Evolutionary conservation across 169 alveolate genomes (phyloP), one percentile per base, ranked within the genome.

Genomic region (Eimeria sp.): DNA sequence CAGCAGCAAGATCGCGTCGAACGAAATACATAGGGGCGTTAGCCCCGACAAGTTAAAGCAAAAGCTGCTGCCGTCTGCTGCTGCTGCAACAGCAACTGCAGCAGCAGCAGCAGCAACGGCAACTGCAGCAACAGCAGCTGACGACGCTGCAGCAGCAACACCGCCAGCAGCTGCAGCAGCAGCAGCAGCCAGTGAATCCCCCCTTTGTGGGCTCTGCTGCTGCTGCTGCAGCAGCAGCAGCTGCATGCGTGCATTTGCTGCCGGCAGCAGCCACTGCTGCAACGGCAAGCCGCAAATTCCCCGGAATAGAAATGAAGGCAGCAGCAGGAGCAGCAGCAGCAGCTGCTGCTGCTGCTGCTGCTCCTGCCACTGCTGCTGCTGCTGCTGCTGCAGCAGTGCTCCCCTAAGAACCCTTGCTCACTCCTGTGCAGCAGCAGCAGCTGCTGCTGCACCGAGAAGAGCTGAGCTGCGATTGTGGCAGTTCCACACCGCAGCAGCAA

Each of bases 301-400:
- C 40, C 88, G n/a, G 66, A 27, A 43, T 23, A 30, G 33, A 49
- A 16, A 10, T n/a, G n/a, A n/a, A n/a, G n/a, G n/a, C n/a, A n/a
- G n/a, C 87, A 14, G 87, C 33, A 23, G 13, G 16, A 1, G 87
- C 60, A 8, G 87, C 87, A 77, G 87, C 87, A 40, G 62, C 62
- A 1, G 62, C 87, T 77, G 23, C 80, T 71, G 60, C 58, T 13
- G 83, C 83, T 1, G 83, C 83, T 18, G 54, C 58, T 9, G 83
- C 83, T 11, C 56, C 83, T 10, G 83, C 56, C 37, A 56, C 58
- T 74, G 83, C 83, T 40, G 54, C 58, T 40, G 83, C 56, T 74
- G 49, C 83, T 74, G 80, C 58, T 40, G 83, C 83, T 37, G 83
- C 83, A 40, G 80, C 80, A 76, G 85, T 20, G 85, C 62, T 76